A percentile compares a stretch with the other conserved stretches of the same genome.
Evolutionary conservation across 768 basidiomycete genomes (phyloP).

Genomic region (Podaxis rugospora): DNA sequence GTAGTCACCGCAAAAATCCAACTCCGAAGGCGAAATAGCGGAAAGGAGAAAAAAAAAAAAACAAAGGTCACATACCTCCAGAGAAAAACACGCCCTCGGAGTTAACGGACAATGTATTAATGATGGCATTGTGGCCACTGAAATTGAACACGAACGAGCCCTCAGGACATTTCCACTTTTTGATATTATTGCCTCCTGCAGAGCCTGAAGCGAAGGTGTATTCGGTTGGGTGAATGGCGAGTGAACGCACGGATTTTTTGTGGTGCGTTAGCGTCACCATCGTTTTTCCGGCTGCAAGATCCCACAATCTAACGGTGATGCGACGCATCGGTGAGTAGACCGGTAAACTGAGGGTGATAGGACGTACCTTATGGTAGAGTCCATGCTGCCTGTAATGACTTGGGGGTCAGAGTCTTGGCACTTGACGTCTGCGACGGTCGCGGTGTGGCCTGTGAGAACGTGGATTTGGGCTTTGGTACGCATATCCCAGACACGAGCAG

Average conservation of each 20-base stretch:
- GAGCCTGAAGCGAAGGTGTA: conserved; percentile 95
- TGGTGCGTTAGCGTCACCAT: conserved; percentile 98
- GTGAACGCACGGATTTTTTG: conserved; percentile 93
- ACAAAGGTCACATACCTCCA: conserved; percentile 57
- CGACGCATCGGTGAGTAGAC: not conserved
- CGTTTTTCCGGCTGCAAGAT: conserved; percentile 95
- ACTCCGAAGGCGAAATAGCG: not conserved
- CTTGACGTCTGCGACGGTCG: conserved; percentile 92
- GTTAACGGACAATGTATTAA: conserved; percentile 93
- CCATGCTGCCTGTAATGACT: conserved; percentile 98
- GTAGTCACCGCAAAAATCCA: not conserved
- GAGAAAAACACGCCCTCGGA: conserved; percentile 97
- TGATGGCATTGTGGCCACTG: conserved; percentile 92
- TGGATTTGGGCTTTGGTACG: conserved; percentile 95
- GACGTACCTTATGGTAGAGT: conserved; percentile 83
- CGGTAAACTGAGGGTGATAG: not conserved
- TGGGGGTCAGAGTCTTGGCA: conserved; percentile 98
- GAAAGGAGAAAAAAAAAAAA: conserved; percentile 5
- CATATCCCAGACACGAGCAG: conserved; percentile 99
- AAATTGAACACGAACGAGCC: conserved; percentile 97
- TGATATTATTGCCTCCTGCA: conserved; percentile 99
- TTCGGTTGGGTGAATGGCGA: conserved; percentile 94
- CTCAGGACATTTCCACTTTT: conserved; percentile 99
- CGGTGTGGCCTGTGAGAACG: conserved; percentile 89
- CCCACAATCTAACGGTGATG: conserved; percentile 70